Base-by-base conservation (phyloP, 805 yeast genomes). In the Komagataella phaffii region DNA sequence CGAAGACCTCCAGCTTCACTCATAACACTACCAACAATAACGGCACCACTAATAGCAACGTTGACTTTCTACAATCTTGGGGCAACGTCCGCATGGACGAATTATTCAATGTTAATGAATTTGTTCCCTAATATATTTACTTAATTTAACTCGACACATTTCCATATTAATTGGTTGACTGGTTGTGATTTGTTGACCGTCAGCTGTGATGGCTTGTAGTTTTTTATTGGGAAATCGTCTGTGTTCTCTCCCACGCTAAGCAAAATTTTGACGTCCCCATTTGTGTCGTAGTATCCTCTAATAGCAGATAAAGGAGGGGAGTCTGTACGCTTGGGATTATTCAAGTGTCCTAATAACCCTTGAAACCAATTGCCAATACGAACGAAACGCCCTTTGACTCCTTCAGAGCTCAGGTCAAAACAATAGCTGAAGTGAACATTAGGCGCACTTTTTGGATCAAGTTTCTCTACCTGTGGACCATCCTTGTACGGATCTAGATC, bases 331-430 rank as follows among this genome's bases (percentile, higher is more conserved):
- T 30, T 2, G 12, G 40, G 14, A 30, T 14, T 30, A 30, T 30
- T 30, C 5, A 30, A 1, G 2, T 30, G 40, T 3, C 40, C 40
- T 2, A 75, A 52, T 1, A 79, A 53, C 0, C 80, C 83, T 59
- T 77, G 81, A 2, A 66, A 58, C 80, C 81, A 79, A 47, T 70
- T 68, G 4, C 81, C 83, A 12, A 76, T 60, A 40, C 66, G 59
- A 5, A 79, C 66, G n/a, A 72, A 57, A 46, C 74, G 65, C 1
- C 83, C 85, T 24, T 68, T 62, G 49, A 54, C 64, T n/a, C 52
- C 54, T 43, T 58, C 61, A 5, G 61, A 56, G 12, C 62, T 62
- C 17, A 70, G 60, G 17, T 63, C 68, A 44, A 54, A 59, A 5
- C 60, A 56, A 44, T 49, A 51, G 45, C 58, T 57, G 24, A 44